Percentiles rank a stretch among this genome's conserved stretches.
These are phyloP conservation scores for Saitoella complicata DNA, from an alignment of 805 yeast genomes.

Conservation along the genomic window DNA sequence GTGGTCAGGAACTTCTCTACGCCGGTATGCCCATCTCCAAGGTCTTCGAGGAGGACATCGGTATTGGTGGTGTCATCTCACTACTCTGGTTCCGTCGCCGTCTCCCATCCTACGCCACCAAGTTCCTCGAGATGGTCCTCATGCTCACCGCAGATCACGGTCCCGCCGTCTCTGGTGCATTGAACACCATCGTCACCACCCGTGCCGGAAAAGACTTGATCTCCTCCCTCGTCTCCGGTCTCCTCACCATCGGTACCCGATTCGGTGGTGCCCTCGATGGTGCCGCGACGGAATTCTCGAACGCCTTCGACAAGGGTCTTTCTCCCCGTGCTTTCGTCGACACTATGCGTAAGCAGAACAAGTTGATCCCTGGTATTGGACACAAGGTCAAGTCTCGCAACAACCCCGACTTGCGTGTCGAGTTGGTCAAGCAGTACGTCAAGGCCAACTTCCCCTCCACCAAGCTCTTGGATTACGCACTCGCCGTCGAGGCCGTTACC, in stretches of 20 bases:
- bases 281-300: slow-evolving; percentile 30
- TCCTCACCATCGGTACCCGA: slow-evolving; percentile 30
- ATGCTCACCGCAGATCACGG: slow-evolving; percentile 35
- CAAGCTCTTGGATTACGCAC: slow-evolving; percentile 28
- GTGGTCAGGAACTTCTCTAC: slow-evolving; percentile 30
- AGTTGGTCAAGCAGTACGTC: slow-evolving; percentile 30
- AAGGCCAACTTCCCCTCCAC: slow-evolving; percentile 30
- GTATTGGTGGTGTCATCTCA: slow-evolving; percentile 34
- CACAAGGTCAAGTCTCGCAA: slow-evolving; percentile 32
- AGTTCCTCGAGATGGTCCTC: slow-evolving; percentile 32
- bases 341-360: slow-evolving; percentile 31
- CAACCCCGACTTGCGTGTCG: slow-evolving; percentile 34
- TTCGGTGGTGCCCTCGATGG: slow-evolving; percentile 34
- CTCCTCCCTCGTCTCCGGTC: slow-evolving; percentile 30
- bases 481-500: slow-evolving; percentile 33
- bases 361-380: slow-evolving; percentile 32
- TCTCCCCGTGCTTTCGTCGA: slow-evolving; percentile 32
- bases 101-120: slow-evolving; percentile 28
- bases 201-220: slow-evolving; percentile 33
- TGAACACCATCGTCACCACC: slow-evolving; percentile 33
- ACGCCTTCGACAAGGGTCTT: slow-evolving; percentile 28
- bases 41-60: slow-evolving; percentile 31
- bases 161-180: slow-evolving; percentile 32
- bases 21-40: slow-evolving; percentile 33
- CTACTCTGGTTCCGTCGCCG: slow-evolving; percentile 32